Percentiles rank a stretch among this genome's conserved stretches.
phyloP scores from a whole-genome alignment of 768 basidiomycete genomes.

The Cytidiella melzeri region DNA sequence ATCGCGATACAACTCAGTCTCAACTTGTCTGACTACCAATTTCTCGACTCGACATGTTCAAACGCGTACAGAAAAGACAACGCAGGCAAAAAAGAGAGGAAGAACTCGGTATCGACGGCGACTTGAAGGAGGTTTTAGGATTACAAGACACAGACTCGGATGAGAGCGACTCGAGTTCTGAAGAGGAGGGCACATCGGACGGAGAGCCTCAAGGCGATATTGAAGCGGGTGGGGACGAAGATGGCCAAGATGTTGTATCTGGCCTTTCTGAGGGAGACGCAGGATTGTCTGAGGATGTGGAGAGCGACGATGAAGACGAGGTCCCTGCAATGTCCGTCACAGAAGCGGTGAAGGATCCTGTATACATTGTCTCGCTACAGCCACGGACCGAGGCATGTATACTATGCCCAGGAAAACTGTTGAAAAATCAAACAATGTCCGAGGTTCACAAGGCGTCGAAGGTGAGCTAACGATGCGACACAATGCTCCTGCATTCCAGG shows the following conservation, averaged over 20 bases:
- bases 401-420: slow-evolving; percentile 65
- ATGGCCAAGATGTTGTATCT: slow-evolving; percentile 24
- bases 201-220: slow-evolving; percentile 10
- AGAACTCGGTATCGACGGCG: slow-evolving; percentile 56
- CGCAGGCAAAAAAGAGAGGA: slow-evolving; percentile 58
- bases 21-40: no score
- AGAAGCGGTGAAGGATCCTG: slow-evolving; percentile 56
- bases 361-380: slow-evolving; percentile 53
- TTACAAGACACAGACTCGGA: slow-evolving; percentile 73
- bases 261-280: no score
- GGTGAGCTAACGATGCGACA: slow-evolving; percentile 41
- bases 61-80: slow-evolving; percentile 65
- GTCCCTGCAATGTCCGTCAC: slow-evolving; percentile 45
- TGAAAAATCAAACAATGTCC: slow-evolving; percentile 55
- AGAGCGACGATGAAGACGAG: slow-evolving; percentile 22
- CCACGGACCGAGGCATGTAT: slow-evolving; percentile 55
- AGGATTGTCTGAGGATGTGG: slow-evolving; percentile 17
- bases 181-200: slow-evolving; percentile 22
- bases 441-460: slow-evolving; percentile 54
- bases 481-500: background rate
- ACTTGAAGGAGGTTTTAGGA: slow-evolving; percentile 58
- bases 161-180: slow-evolving; percentile 43
- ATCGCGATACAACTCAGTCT: no score
- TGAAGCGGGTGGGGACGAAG: slow-evolving; percentile 24
- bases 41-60: slow-evolving; percentile 81